phyloP scores from a whole-genome alignment of 768 basidiomycete species.

The Calocera viscosa region DNA sequence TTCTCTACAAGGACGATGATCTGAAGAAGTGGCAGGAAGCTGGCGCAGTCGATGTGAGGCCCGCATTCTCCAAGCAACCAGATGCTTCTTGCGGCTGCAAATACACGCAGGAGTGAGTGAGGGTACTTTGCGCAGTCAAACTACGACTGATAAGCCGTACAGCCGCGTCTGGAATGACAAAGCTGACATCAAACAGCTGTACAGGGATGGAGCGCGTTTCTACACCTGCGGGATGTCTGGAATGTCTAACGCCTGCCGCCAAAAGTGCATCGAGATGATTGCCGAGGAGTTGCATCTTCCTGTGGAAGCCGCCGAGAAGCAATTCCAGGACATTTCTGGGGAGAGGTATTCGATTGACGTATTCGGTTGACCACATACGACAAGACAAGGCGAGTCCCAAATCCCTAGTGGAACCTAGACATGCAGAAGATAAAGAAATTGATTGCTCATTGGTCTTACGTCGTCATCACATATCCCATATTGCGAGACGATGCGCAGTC shows the following conservation, averaged over 20 bases:
- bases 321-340: conserved; percentile 28
- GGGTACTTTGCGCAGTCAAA: neutral
- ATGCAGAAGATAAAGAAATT: too few relatives aligned
- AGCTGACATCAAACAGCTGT: conserved; percentile 27
- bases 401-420: too few relatives aligned
- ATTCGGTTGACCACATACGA: conserved; percentile 32
- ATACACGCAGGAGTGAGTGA: conserved; percentile 33
- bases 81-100: conserved; percentile 27
- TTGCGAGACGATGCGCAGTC: too few relatives aligned
- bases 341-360: conserved; percentile 37
- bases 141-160: neutral
- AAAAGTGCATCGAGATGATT: conserved; percentile 30
- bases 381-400: too few relatives aligned
- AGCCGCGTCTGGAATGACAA: conserved; percentile 37
- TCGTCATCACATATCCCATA: too few relatives aligned
- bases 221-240: conserved; percentile 35
- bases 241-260: conserved; percentile 32
- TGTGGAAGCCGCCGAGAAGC: conserved; percentile 24
- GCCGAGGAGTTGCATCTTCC: conserved; percentile 17
- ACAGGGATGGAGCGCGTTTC: conserved; percentile 29
- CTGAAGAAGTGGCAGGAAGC: conserved; percentile 33
- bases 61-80: conserved; percentile 30
- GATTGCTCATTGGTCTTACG: too few relatives aligned
- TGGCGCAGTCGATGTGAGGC: conserved; percentile 35
- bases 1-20: conserved; percentile 34